Percentiles rank a stretch among this genome's conserved stretches.
phyloP scores from a whole-genome alignment of 2,329 filamentous ascomycete species.

The Paraphoma sp. region DNA sequence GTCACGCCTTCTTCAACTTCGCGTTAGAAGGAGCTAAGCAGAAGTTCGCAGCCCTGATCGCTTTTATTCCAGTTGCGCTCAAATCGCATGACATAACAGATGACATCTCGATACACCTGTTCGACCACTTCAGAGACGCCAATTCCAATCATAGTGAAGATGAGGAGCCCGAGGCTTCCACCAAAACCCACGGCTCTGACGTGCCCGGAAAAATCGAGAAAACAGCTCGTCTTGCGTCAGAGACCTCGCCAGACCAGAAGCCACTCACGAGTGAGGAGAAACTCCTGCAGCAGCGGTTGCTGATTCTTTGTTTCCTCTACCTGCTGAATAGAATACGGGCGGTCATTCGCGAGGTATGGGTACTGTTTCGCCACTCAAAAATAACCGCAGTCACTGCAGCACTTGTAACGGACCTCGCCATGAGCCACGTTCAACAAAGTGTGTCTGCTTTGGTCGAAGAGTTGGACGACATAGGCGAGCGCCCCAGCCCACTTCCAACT shows the following conservation, averaged over 20 bases:
- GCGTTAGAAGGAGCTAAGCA: conserved; percentile 7
- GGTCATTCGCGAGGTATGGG: conserved; percentile 14
- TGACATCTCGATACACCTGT: background rate
- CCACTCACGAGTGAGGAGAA: conserved; percentile 3
- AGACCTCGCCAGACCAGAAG: no score
- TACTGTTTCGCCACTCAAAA: conserved; percentile 7
- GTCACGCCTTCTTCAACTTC: conserved; percentile 16
- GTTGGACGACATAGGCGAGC: background rate
- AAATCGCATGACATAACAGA: background rate
- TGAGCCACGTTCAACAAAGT: conserved; percentile 15
- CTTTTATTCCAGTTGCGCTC: conserved; percentile 3
- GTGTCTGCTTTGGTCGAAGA: conserved; percentile 14
- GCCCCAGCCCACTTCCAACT: background rate
- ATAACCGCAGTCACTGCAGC: conserved; percentile 16
- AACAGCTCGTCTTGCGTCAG: no score
- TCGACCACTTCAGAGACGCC: background rate
- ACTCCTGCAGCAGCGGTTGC: conserved; percentile 16
- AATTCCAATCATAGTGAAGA: background rate
- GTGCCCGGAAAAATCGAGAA: no score
- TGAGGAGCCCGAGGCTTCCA: background rate
- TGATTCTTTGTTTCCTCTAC: conserved; percentile 24
- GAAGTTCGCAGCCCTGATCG: conserved; percentile 1
- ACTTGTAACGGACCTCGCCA: conserved; percentile 21
- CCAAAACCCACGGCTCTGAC: no score
- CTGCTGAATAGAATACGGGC: conserved; percentile 17